Percentiles rank a stretch among this genome's conserved stretches.
Conservation (phyloP, 495 filamentous ascomycete genomes). For the Neurospora sp. region DNA sequence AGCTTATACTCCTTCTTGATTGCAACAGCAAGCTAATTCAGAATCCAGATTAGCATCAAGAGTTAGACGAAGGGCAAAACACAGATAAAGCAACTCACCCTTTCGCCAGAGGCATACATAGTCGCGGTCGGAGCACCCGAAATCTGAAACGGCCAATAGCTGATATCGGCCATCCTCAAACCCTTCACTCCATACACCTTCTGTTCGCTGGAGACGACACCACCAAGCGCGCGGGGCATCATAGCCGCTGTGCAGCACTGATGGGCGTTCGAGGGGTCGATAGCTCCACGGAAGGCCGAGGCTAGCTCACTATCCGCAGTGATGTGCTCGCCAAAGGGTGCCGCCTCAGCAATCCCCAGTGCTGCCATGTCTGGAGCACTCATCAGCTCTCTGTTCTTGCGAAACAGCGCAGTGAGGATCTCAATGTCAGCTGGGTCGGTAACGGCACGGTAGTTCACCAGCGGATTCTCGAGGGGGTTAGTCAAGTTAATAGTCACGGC, state of each 20-base stretch:
- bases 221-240: conserved; percentile 28
- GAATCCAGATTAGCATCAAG: background rate
- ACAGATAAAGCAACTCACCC: conserved; percentile 14
- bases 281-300: conserved; percentile 18
- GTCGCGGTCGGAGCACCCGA: conserved; percentile 35
- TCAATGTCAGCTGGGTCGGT: conserved; percentile 26
- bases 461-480: conserved; percentile 22
- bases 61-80: background rate
- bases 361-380: conserved; percentile 30
- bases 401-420: conserved; percentile 23
- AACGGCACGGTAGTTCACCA: conserved; percentile 24
- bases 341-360: conserved; percentile 27
- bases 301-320: conserved; percentile 18
- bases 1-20: conserved; percentile 20
- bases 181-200: conserved; percentile 39
- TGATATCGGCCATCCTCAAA: conserved; percentile 29
- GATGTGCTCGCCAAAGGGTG: conserved; percentile 16
- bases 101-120: conserved; percentile 45
- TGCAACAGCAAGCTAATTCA: conserved; percentile 13
- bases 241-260: conserved; percentile 38
- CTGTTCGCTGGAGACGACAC: conserved; percentile 39
- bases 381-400: conserved; percentile 29
- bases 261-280: conserved; percentile 23
- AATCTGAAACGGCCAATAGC: conserved; percentile 31
- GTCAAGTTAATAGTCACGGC: conserved; percentile 29